Evolutionary conservation across 371 early-diverging fungal genomes (phyloP).

Genomic region (Mortierella sp.): DNA sequence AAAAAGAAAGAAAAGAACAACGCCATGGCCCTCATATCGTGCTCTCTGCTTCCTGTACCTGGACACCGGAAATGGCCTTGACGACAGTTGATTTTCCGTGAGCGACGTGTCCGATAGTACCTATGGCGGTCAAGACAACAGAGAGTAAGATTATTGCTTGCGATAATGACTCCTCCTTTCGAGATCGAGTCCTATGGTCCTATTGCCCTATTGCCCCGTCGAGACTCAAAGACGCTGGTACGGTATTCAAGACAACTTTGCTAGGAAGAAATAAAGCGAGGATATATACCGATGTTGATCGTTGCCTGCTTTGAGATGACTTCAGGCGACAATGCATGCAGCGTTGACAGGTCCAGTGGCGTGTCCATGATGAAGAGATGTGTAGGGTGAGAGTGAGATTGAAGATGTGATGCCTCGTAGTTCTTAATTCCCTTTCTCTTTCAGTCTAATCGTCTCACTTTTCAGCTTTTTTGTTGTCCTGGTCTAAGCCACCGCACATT

Average conservation of each 20-base stretch:
- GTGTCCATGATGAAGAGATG: constrained; percentile 32
- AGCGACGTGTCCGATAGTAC: constrained; percentile 99
- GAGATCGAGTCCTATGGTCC: no score
- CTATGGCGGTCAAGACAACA: constrained; percentile 55
- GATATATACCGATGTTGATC: constrained; percentile 94
- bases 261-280: not conserved
- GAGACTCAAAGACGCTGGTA: no score
- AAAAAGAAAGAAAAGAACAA: no score
- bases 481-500: no score
- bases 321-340: constrained; percentile 49
- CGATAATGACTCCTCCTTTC: no score
- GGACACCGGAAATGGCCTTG: constrained; percentile 99
- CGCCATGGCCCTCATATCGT: not conserved
- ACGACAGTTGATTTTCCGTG: constrained; percentile 99
- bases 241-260: no score
- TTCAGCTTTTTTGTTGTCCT: not conserved
- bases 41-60: constrained; percentile 56
- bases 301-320: constrained; percentile 98
- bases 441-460: no score
- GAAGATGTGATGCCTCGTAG: no score
- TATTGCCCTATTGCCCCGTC: no score
- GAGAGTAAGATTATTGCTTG: not conserved
- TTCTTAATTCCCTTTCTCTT: no score
- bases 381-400: no score
- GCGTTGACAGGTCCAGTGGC: constrained; percentile 38